Evolutionary conservation across 2,329 filamentous ascomycete genomes (phyloP).

Genomic region (Verticillium longisporum): DNA sequence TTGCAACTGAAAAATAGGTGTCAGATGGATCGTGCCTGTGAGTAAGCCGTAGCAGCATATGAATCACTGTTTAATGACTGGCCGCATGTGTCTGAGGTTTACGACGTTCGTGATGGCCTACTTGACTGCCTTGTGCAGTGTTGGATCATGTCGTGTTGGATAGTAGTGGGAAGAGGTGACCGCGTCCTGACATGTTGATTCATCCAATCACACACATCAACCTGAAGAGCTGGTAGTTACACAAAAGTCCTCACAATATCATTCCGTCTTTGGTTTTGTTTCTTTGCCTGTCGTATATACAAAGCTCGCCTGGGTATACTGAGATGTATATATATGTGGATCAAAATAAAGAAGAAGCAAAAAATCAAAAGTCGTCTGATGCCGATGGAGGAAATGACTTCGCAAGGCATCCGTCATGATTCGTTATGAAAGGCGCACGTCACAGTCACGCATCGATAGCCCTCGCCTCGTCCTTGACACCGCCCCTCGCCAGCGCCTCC

Average conservation of each 20-base stretch:
- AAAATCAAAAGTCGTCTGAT: too few relatives aligned
- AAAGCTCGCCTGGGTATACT: neutral
- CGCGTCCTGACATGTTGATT: too few relatives aligned
- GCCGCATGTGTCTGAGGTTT: too few relatives aligned
- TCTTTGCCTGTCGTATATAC: neutral
- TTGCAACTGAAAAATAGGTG: neutral
- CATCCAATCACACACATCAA: too few relatives aligned
- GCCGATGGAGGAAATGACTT: too few relatives aligned
- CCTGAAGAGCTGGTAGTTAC: too few relatives aligned
- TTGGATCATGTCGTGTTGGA: too few relatives aligned
- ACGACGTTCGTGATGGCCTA: too few relatives aligned
- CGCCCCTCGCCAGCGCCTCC: constrained; percentile 41
- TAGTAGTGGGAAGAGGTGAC: too few relatives aligned
- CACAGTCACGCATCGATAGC: constrained; percentile 29
- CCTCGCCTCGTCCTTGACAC: constrained; percentile 29
- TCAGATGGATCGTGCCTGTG: neutral
- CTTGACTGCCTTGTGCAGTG: too few relatives aligned
- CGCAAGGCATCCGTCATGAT: neutral
- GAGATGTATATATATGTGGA: neutral
- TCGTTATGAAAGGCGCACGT: neutral
- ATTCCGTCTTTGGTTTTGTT: neutral
- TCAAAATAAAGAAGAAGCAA: neutral
- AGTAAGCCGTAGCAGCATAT: neutral
- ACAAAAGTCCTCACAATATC: too few relatives aligned
- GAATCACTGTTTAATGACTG: neutral